Base-by-base conservation (phyloP, 1,284 basidiomycete genomes). In the Singerocomus inundabilis region DNA sequence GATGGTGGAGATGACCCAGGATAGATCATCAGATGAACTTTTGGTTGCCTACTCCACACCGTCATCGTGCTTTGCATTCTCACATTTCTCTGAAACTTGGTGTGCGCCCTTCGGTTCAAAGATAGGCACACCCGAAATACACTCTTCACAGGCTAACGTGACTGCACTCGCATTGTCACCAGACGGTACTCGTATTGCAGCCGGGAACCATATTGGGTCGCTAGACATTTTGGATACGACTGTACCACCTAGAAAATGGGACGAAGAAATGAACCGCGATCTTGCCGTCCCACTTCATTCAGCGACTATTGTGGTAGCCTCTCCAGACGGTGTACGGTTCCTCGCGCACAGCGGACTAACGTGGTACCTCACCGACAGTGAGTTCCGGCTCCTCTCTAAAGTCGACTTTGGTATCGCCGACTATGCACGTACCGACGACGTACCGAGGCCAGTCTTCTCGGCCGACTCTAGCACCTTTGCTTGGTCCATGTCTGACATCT, bases 271-370 rank as follows among this genome's bases (percentile, higher is more conserved):
- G 44, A 41, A 47, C 10, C 44, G 41, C 8, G 28, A 34, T 15
- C 31, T 25, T 7, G 29, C 30, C 4, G 5, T 29, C 10, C 53
- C 46, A 7, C 53, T 54, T 24, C 25, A 25, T 12, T 11, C 18
- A 5, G 43, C 52, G 7, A 1, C 31, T 3, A 1, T 8, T 12
- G 49, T 55, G 8, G 33, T 56, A 1, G 6, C 52, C 15, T 49
- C 56, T 26, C 47, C 56, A 6, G 40, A 54, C 30, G 55, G 55
- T 7, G n/a, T 46, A 3, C 56, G 56, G 9, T 57, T 47, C 42
- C 43, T 57, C 24, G 46, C 35, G 15, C 33, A 37, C 18, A 42
- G 31, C 5, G 40, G 24, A 4, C 18, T 57, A 15, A n/a, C 40
- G 18, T 47, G 56, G 55, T 41, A 56, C 31, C 52, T 57, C 15